Conservation (phyloP, 169 alveolate species). For the Plasmodium vinckei region DNA sequence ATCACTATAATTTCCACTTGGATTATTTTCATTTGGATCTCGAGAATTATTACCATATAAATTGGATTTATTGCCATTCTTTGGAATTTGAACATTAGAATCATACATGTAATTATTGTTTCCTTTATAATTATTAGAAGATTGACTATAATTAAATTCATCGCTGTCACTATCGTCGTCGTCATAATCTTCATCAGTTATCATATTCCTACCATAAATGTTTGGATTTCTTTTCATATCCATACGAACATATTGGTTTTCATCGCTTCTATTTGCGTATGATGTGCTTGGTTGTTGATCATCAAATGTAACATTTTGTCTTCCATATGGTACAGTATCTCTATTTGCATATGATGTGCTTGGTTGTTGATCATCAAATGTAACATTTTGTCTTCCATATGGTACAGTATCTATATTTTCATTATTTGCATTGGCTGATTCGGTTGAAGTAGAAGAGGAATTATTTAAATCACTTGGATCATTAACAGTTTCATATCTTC, state of each 20-base stretch:
- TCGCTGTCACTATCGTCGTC: conserved; percentile 5
- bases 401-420: conserved; percentile 4
- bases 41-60: not conserved
- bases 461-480: not conserved
- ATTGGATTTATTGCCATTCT: too few species aligned
- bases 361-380: conserved; percentile 9
- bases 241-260: not conserved
- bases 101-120: not conserved
- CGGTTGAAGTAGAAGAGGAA: not conserved
- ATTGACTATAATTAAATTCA: not conserved
- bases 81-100: not conserved
- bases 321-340: conserved; percentile 4
- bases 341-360: not conserved
- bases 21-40: not conserved
- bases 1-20: not conserved
- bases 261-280: not conserved
- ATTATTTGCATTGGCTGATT: not conserved
- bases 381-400: conserved; percentile 9
- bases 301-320: conserved; percentile 10
- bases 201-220: not conserved
- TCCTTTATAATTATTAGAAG: not conserved
- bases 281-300: conserved; percentile 10
- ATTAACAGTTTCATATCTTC: conserved; percentile 1
- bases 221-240: conserved; percentile 3
- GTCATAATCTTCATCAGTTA: not conserved